These are phyloP conservation scores for Typha latifolia DNA, from an alignment of 176 grass and related monocot genomes.

Conservation along the genomic window DNA sequence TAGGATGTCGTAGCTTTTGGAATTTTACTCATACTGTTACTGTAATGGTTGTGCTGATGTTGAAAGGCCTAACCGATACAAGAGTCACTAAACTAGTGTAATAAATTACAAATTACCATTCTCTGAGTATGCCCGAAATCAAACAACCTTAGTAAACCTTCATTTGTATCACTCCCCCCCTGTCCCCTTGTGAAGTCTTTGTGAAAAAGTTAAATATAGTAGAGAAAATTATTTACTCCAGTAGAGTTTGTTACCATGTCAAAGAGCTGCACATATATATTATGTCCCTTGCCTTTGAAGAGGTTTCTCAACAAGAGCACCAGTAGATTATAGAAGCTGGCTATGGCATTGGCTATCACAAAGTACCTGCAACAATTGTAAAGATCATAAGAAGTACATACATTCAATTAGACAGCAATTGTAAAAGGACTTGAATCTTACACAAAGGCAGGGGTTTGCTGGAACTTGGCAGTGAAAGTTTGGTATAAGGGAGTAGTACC, in stretches of 20 bases:
- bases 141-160: too few relatives aligned
- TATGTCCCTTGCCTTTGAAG: conserved; percentile 24
- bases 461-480: conserved; percentile 56
- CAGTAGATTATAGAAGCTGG: conserved; percentile 38
- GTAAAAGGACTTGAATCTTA: conserved; percentile 5
- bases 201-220: neutral
- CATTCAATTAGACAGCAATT: neutral
- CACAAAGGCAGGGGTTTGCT: conserved; percentile 62
- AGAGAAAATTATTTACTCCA: neutral
- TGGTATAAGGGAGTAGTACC: conserved; percentile 52
- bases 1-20: too few relatives aligned
- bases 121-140: too few relatives aligned
- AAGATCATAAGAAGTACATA: neutral
- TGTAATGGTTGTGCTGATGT: too few relatives aligned
- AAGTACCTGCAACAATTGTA: conserved; percentile 46
- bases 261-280: conserved; percentile 33
- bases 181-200: too few relatives aligned
- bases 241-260: conserved; percentile 42
- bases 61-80: too few relatives aligned
- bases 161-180: too few relatives aligned
- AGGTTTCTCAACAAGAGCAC: conserved; percentile 25
- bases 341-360: conserved; percentile 52
- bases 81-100: too few relatives aligned
- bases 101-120: too few relatives aligned
- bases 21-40: too few relatives aligned